Evolutionary conservation across 75 land plant species (phyloP).

Genomic region (Selaginella tamariscina): DNA sequence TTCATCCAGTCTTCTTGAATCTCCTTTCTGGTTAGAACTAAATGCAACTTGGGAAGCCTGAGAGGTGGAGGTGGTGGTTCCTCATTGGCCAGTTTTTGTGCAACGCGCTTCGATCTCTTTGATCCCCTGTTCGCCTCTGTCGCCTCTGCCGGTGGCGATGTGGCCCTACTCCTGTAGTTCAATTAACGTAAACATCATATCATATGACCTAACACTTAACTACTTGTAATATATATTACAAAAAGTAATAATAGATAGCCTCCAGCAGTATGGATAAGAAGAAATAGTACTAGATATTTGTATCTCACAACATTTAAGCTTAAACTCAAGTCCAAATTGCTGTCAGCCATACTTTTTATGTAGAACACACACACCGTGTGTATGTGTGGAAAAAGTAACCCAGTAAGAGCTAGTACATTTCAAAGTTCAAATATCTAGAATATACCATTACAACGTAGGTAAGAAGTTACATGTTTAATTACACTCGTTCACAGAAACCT

Average conservation of each 20-base stretch:
- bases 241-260: not conserved
- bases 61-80: constrained; percentile 43
- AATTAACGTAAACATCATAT: constrained; percentile 16
- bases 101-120: constrained; percentile 37
- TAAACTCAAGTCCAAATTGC: too few species aligned
- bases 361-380: too few species aligned
- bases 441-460: not conserved
- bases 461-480: not conserved
- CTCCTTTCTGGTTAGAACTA: constrained; percentile 39
- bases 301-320: too few species aligned
- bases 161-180: constrained; percentile 12
- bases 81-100: constrained; percentile 25
- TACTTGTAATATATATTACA: not conserved
- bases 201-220: not conserved
- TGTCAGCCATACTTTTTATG: too few species aligned
- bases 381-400: too few species aligned
- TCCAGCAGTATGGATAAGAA: not conserved
- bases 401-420: too few species aligned
- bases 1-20: constrained; percentile 44
- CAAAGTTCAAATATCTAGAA: not conserved
- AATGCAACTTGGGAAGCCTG: constrained; percentile 39
- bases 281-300: too few species aligned
- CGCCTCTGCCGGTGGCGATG: constrained; percentile 11
- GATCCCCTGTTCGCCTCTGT: constrained; percentile 20
- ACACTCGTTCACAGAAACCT: not conserved